phyloP scores from a whole-genome alignment of 352 stramenopile genomes.

The Globisporangium paroecandrum region DNA sequence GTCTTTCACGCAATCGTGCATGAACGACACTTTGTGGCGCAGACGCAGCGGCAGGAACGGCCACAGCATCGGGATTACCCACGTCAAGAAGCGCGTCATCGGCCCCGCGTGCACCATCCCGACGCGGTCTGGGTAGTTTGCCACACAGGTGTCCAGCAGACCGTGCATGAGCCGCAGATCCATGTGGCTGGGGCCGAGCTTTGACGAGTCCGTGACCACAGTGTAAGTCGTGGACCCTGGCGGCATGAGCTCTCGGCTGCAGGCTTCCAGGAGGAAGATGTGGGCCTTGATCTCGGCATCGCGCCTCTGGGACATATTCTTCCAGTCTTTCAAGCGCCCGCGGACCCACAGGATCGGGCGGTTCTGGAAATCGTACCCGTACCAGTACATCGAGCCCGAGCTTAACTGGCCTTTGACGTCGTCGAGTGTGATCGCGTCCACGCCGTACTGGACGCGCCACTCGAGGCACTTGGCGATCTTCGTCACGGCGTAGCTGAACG shows the following conservation, averaged over 20 bases:
- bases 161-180: conserved; percentile 62
- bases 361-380: conserved; percentile 66
- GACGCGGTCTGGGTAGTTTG: conserved; percentile 66
- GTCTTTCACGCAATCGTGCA: conserved; percentile 49
- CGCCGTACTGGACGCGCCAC: conserved; percentile 45
- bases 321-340: conserved; percentile 57
- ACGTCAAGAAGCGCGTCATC: conserved; percentile 54
- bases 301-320: conserved; percentile 42
- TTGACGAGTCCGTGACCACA: conserved; percentile 52
- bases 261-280: conserved; percentile 56
- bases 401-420: conserved; percentile 41
- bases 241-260: conserved; percentile 53
- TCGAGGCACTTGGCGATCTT: conserved; percentile 56
- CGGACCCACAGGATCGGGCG: conserved; percentile 67
- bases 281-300: conserved; percentile 55
- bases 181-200: conserved; percentile 42
- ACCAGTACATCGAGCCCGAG: conserved; percentile 67
- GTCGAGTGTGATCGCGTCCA: conserved; percentile 33
- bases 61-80: conserved; percentile 47
- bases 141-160: conserved; percentile 58
- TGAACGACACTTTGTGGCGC: conserved; percentile 56
- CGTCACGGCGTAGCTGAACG: conserved; percentile 54
- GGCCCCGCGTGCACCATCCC: conserved; percentile 55
- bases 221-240: conserved; percentile 56
- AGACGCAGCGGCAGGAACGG: conserved; percentile 52